Base-by-base conservation (phyloP, 257 asterid species). In the Catharanthus roseus region DNA sequence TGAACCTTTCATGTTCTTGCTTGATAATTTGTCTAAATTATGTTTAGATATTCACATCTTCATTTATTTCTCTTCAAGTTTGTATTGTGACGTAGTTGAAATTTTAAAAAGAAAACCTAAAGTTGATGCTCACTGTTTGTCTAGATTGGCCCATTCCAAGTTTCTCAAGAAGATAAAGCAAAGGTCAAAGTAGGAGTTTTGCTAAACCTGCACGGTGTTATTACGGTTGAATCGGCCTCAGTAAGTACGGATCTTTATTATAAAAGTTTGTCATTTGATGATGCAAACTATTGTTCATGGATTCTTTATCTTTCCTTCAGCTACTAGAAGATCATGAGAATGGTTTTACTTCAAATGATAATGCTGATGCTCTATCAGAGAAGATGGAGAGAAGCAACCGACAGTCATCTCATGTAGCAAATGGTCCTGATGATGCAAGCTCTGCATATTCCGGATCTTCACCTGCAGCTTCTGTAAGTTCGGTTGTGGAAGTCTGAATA, bases 101-200 rank as follows among this genome's bases (percentile, higher is more conserved):
- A 42, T n/a, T 63, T 18, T 62, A 36, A 15, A 31, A 31, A 9
- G 50, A 36, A 50, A 50, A 39, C 49, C 66, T 75, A n/a, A 60
- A 49, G 10, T 67, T 65, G 41, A 18, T 66, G 6, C 36, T 55
- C 3, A 11, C 62, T 21, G 39, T n/a, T 73, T 68, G 75, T 85
- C 76, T 83, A 95, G 99, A 83, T 95, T 71, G 97, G 97, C 54
- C 97, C 96, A 56, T 87, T 86, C 76, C 83, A 86, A 75, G 82
- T 77, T 69, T 81, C 96, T 57, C 81, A 81, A 60, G 81, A 66
- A 38, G 86, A 85, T 75, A 86, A 82, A 39, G 60, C 80, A 10
- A 88, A 82, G 86, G 83, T 91, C 51, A 95, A 95, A 83, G 79
- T 91, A 65, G 87, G 83, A 81, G 83, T 89, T 79, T 87, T 69